These are phyloP conservation scores for Sarcocystis neurona DNA, from an alignment of 169 alveolate species.

Conservation along the genomic window DNA sequence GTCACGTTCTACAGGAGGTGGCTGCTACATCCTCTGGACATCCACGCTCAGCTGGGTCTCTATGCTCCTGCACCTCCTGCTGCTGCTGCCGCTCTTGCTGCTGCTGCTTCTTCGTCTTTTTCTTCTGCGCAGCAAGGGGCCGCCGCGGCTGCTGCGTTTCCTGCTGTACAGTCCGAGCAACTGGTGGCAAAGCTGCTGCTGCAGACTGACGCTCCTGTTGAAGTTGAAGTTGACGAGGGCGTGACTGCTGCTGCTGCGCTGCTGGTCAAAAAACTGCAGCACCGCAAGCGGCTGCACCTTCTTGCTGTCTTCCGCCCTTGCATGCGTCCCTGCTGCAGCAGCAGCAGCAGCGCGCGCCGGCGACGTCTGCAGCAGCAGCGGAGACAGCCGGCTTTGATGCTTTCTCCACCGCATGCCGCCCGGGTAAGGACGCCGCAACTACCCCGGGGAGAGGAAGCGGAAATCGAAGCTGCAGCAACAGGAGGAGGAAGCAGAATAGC, in stretches of 20 bases:
- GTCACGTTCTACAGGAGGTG: background rate
- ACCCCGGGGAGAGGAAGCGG: too few species aligned
- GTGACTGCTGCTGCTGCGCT: background rate
- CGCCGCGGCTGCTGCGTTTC: too few species aligned
- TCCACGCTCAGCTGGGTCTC: conserved; percentile 16
- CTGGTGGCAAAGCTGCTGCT: background rate
- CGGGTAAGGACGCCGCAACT: too few species aligned
- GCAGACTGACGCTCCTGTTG: background rate
- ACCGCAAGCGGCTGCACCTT: background rate
- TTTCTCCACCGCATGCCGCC: too few species aligned
- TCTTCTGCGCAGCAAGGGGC: too few species aligned
- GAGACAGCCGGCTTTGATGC: too few species aligned
- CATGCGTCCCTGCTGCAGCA: background rate
- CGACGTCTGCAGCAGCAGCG: too few species aligned
- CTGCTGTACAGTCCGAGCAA: background rate
- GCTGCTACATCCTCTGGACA: background rate
- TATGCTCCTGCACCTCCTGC: background rate
- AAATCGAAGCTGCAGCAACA: background rate
- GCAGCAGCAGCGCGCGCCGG: background rate
- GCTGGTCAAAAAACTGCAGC: background rate
- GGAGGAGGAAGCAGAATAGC: background rate
- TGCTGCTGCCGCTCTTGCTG: background rate
- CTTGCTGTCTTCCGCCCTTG: background rate
- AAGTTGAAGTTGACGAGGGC: conserved; percentile 20
- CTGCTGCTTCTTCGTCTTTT: background rate